Percentiles rank a stretch among this genome's conserved stretches.
Conservation (phyloP, 176 grass and related monocot species). For the Zea mays region Zm-B73-REFERENCE-NAM-5.0 NC_050105.1:134455001-134455500, state of each 20-base stretch:
- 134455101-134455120: conserved; percentile 30
- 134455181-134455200: conserved; percentile 59
- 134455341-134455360: conserved; percentile 59
- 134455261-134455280: conserved; percentile 48
- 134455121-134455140: conserved; percentile 34
- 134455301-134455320: conserved; percentile 55
- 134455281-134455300: conserved; percentile 67
- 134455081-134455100: conserved; percentile 39
- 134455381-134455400: conserved; percentile 42
- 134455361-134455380: conserved; percentile 68
- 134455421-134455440: background rate
- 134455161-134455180: conserved; percentile 66
- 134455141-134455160: conserved; percentile 64
- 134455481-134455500: background rate
- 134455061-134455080: conserved; percentile 53
- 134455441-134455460: background rate
- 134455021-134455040: conserved; percentile 46
- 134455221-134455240: conserved; percentile 48
- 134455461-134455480: background rate
- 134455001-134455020: conserved; percentile 59
- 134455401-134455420: conserved; percentile 27
- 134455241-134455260: conserved; percentile 39
- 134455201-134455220: conserved; percentile 53
- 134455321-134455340: conserved; percentile 41
- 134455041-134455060: conserved; percentile 50